Percentiles rank a stretch among this genome's conserved stretches.
Conservation (phyloP, 768 basidiomycete genomes). For the Polyporus arcularius region DNA sequence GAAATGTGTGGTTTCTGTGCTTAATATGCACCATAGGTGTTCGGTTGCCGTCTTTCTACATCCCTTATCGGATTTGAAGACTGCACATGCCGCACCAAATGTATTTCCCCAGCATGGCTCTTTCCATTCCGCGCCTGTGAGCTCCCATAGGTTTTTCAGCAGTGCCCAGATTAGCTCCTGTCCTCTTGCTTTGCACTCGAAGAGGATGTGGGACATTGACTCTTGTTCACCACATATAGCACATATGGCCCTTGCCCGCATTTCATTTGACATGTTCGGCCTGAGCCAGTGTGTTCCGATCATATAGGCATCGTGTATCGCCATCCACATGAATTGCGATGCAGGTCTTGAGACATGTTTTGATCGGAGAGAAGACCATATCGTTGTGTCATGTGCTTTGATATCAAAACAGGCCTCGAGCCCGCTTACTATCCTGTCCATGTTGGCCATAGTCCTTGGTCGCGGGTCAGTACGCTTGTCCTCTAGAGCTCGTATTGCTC, state of each 20-base stretch:
- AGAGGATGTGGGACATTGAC: conserved; percentile 4
- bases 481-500: neutral
- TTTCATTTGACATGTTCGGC: neutral
- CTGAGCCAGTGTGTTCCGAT: conserved; percentile 3
- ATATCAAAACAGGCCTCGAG: neutral
- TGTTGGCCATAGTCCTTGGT: neutral
- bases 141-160: neutral
- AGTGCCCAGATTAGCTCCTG: neutral
- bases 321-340: conserved; percentile 1
- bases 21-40: neutral
- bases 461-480: neutral
- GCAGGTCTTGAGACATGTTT: neutral
- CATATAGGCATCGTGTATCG: conserved; percentile 4
- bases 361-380: too few relatives aligned
- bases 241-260: neutral
- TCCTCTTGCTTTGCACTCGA: neutral
- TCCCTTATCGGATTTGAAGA: neutral
- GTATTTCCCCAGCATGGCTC: neutral
- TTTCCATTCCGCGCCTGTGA: neutral
- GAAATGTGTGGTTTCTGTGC: neutral
- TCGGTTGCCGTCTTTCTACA: neutral
- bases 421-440: neutral
- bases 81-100: neutral
- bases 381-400: too few relatives aligned
- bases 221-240: neutral